Evolutionary conservation across 164 flowering plant genomes (phyloP).

Genomic region (Umbellularia californica): DNA sequence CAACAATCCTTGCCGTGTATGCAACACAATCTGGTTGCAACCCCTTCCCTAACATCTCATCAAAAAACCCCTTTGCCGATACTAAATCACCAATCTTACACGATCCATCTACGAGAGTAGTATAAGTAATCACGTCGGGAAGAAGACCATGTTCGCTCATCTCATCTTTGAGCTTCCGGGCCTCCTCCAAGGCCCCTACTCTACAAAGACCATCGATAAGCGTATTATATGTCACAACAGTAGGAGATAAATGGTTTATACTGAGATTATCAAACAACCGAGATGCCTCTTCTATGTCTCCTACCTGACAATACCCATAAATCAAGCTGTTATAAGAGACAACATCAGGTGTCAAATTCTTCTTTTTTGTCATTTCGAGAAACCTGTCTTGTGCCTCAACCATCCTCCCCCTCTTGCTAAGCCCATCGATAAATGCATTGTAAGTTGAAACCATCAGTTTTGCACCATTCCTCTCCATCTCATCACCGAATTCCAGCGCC

Average conservation of each 20-base stretch:
- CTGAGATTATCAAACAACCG: slow-evolving; percentile 45
- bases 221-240: slow-evolving; percentile 59
- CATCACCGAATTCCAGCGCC: slow-evolving; percentile 40
- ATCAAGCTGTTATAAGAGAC: slow-evolving; percentile 58
- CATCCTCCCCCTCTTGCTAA: slow-evolving; percentile 48
- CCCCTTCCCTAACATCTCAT: slow-evolving; percentile 55
- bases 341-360: slow-evolving; percentile 46
- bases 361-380: slow-evolving; percentile 32
- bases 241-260: slow-evolving; percentile 31
- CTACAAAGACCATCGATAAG: slow-evolving; percentile 57
- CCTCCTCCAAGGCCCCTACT: slow-evolving; percentile 43
- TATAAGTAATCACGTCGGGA: slow-evolving; percentile 66
- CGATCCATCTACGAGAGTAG: slow-evolving; percentile 55
- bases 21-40: slow-evolving; percentile 52
- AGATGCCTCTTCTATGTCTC: slow-evolving; percentile 47
- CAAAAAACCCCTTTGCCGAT: slow-evolving; percentile 44
- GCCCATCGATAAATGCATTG: slow-evolving; percentile 46
- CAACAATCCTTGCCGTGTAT: slow-evolving; percentile 39
- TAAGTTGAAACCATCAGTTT: slow-evolving; percentile 46
- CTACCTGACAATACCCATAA: slow-evolving; percentile 58
- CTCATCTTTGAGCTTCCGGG: slow-evolving; percentile 45
- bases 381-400: slow-evolving; percentile 45
- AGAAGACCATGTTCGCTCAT: slow-evolving; percentile 39
- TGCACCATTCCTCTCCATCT: slow-evolving; percentile 45
- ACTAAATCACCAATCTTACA: slow-evolving; percentile 38